Evolutionary conservation across 2,329 filamentous ascomycete species (phyloP).

Genomic region (Trichoderma hamatum): DNA sequence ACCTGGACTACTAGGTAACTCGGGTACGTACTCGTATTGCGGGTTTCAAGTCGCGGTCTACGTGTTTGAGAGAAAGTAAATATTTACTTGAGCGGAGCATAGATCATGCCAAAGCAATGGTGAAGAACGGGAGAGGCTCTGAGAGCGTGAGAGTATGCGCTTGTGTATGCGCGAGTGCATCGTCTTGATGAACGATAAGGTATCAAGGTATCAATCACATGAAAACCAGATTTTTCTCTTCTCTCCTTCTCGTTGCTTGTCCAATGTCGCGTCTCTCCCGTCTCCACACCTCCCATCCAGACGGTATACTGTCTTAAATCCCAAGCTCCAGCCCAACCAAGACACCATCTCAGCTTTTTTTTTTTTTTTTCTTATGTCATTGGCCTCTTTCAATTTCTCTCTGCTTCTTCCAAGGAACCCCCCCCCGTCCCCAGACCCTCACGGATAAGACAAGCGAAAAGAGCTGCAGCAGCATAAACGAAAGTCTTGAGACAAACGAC

Average conservation of each 20-base stretch:
- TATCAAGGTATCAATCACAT: too few relatives aligned
- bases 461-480: not conserved
- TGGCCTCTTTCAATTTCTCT: not conserved
- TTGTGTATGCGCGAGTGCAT: not conserved
- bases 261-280: not conserved
- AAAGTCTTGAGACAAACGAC: not conserved
- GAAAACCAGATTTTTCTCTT: not conserved
- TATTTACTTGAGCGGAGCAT: not conserved
- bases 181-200: not conserved
- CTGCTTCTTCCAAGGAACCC: not conserved
- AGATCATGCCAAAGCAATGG: not conserved
- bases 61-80: constrained; percentile 2
- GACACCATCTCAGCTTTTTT: not conserved
- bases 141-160: too few relatives aligned
- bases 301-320: not conserved
- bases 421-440: not conserved
- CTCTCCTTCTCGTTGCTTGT: not conserved
- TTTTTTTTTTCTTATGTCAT: not conserved
- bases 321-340: constrained; percentile 6
- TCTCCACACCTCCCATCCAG: constrained; percentile 19
- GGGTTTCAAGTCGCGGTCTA: constrained; percentile 8
- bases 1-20: constrained; percentile 1
- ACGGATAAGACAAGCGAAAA: constrained; percentile 10
- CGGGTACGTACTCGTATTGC: constrained; percentile 18
- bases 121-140: not conserved